A percentile compares a stretch with the other conserved stretches of the same genome.
Evolutionary conservation across 495 filamentous ascomycete genomes (phyloP).

Genomic region (Glonium stellatum): DNA sequence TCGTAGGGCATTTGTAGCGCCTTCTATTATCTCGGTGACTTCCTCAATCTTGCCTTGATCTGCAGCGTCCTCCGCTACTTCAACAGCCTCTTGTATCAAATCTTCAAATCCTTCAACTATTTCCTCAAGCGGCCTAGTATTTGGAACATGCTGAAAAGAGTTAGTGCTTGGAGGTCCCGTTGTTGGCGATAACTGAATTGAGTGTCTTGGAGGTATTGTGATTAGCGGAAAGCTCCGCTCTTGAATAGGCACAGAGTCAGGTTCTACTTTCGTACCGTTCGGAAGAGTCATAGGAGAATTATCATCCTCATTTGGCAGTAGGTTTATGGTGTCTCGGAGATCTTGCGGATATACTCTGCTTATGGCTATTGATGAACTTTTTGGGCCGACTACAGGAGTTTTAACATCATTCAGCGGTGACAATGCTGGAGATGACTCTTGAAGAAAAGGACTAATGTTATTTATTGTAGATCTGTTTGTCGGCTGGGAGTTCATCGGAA

Average conservation of each 20-base stretch:
- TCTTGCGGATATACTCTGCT: not conserved
- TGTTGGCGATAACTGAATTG: conserved; percentile 5
- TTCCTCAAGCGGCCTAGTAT: conserved; percentile 7
- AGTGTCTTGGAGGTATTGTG: not conserved
- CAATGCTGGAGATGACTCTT: too few species aligned
- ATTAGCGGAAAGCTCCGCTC: not conserved
- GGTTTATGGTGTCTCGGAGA: not conserved
- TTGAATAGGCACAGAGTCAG: not conserved
- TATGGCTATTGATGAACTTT: not conserved
- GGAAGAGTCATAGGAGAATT: not conserved
- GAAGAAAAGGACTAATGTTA: too few species aligned
- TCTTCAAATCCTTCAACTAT: conserved; percentile 31
- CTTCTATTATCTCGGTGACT: conserved; percentile 32
- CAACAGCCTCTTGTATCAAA: conserved; percentile 31
- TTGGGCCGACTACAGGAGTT: too few species aligned
- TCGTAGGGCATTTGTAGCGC: conserved; percentile 26
- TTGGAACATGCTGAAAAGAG: conserved; percentile 1
- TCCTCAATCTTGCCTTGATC: conserved; percentile 24
- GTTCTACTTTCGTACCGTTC: not conserved
- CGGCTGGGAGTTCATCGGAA: not conserved
- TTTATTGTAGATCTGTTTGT: not conserved
- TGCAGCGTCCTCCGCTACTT: conserved; percentile 27
- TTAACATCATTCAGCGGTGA: too few species aligned
- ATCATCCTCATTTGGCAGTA: not conserved
- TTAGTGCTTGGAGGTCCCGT: conserved; percentile 1